Percentiles rank a stretch among this genome's conserved stretches.
phyloP scores from a whole-genome alignment of 108 stramenopile genomes.

The Aurantiochytrium sp. region DNA sequence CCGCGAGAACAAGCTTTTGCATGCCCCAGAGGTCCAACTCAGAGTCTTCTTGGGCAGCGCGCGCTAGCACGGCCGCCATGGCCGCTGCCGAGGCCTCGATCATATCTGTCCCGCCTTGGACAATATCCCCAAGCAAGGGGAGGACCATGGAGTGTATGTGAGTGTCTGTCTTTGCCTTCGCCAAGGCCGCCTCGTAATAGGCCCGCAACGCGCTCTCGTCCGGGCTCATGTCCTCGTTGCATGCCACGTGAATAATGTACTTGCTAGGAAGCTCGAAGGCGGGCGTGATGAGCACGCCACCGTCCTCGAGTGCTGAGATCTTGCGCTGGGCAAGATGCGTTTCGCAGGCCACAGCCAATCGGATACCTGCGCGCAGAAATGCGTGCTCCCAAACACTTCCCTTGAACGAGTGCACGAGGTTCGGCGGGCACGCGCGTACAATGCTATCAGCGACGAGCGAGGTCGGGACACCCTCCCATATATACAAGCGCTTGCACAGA shows the following conservation, averaged over 20 bases:
- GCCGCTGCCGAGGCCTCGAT: neutral
- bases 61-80: neutral
- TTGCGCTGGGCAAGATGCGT: neutral
- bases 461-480: neutral
- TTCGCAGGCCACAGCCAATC: neutral
- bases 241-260: neutral
- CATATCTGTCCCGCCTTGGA: neutral
- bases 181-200: neutral
- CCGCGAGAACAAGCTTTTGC: neutral
- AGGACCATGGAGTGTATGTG: neutral
- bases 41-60: neutral
- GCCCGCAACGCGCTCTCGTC: neutral
- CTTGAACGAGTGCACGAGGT: neutral
- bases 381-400: neutral
- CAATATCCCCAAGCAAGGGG: neutral
- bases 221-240: neutral
- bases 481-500: neutral
- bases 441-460: neutral
- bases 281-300: neutral
- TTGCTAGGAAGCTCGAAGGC: constrained; percentile 2
- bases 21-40: neutral
- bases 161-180: neutral
- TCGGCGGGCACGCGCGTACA: neutral
- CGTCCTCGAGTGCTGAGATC: neutral
- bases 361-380: neutral